Conservation (phyloP, 2,329 filamentous ascomycete species). For the Ophiostoma triangulosporum region DNA sequence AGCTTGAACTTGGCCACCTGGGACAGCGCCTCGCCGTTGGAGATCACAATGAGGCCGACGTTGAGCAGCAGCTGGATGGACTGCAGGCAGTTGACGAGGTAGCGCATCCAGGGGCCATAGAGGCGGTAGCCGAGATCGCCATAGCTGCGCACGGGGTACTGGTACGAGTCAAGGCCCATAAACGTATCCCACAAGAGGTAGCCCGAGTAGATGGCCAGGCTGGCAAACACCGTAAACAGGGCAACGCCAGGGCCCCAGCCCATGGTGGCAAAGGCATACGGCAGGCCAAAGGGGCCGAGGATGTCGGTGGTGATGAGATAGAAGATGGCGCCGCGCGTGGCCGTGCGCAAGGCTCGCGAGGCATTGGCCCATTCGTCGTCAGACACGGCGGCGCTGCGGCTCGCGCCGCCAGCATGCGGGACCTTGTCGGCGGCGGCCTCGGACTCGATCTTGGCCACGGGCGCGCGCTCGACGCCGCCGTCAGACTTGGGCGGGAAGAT, state of each 20-base stretch:
- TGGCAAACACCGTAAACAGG: constrained; percentile 31
- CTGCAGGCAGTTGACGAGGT: constrained; percentile 35
- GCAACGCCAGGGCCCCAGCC: constrained; percentile 27
- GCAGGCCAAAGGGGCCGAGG: constrained; percentile 28
- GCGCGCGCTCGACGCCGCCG: constrained; percentile 8
- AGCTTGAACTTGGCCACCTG: constrained; percentile 35
- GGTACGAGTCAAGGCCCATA: constrained; percentile 31
- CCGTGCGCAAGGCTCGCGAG: constrained; percentile 31
- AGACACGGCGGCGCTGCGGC: constrained; percentile 14
- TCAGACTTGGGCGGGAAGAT: constrained; percentile 15
- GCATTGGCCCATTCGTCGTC: constrained; percentile 34
- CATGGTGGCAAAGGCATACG: constrained; percentile 19
- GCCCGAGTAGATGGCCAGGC: constrained; percentile 29
- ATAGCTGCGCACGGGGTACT: constrained; percentile 32
- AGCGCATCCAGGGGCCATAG: constrained; percentile 30
- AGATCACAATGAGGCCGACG: constrained; percentile 37
- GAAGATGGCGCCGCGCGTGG: constrained; percentile 31
- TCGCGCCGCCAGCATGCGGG: constrained; percentile 6
- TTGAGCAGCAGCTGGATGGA: constrained; percentile 35
- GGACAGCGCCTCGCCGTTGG: constrained; percentile 39
- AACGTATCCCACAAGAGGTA: constrained; percentile 33
- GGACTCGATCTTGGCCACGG: not conserved
- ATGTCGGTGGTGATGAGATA: constrained; percentile 37
- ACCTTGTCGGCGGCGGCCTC: constrained; percentile 2
- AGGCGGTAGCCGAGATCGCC: constrained; percentile 35